Evolutionary conservation across 805 yeast genomes (phyloP).

Genomic region (Saturnispora silvae): DNA sequence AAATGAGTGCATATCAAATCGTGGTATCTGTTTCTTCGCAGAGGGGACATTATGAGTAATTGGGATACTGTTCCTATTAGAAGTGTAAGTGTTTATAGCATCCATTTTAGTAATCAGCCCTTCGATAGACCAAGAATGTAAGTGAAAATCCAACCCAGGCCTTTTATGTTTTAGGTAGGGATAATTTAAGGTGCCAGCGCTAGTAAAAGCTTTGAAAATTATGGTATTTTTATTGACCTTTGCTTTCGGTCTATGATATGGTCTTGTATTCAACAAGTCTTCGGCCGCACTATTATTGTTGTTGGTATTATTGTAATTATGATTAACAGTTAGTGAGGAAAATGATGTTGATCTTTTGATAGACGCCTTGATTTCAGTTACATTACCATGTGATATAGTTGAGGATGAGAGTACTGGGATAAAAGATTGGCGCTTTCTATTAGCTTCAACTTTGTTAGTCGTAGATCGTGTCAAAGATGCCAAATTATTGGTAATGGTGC

Average conservation of each 20-base stretch:
- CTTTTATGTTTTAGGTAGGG: constrained; percentile 7
- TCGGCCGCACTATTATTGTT: background rate
- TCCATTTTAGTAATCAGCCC: background rate
- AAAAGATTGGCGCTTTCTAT: background rate
- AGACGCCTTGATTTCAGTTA: background rate
- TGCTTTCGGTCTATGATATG: constrained; percentile 3
- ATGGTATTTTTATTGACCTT: constrained; percentile 3
- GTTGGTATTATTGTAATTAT: background rate
- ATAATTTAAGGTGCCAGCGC: constrained; percentile 3
- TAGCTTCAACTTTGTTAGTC: background rate
- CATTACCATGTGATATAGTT: background rate
- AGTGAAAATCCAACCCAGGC: constrained; percentile 1
- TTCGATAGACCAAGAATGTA: constrained; percentile 6
- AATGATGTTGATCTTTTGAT: constrained; percentile 3
- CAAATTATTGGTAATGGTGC: background rate
- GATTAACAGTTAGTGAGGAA: background rate
- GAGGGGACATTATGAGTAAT: too few relatives aligned
- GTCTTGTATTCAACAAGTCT: too few relatives aligned
- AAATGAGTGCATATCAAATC: too few relatives aligned
- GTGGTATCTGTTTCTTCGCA: too few relatives aligned
- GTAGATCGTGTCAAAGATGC: background rate
- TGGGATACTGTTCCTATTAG: too few relatives aligned
- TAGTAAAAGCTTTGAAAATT: constrained; percentile 5
- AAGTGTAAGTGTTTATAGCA: too few relatives aligned
- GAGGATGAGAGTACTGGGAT: background rate